Conservation (phyloP, 805 yeast species). For the Ogataea methanolica region DNA sequence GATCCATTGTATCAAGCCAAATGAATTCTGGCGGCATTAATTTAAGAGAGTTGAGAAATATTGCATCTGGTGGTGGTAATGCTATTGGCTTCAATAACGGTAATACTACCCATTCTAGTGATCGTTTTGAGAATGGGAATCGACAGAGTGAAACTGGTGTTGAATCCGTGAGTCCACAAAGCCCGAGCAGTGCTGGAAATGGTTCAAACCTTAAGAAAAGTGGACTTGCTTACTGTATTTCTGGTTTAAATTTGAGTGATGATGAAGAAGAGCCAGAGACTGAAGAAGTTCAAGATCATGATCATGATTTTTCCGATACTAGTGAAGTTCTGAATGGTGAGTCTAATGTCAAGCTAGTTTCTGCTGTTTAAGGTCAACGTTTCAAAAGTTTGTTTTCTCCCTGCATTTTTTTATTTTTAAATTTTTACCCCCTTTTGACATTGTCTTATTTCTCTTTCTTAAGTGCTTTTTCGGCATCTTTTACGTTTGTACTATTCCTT, state of each 20-base stretch:
- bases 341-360: background rate
- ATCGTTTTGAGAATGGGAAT: background rate
- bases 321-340: background rate
- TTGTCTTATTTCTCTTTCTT: too few species aligned
- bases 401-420: too few species aligned
- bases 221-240: conserved; percentile 19
- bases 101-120: conserved; percentile 2
- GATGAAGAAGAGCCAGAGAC: conserved; percentile 8
- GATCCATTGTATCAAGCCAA: conserved; percentile 3
- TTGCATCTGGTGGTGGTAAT: conserved; percentile 15
- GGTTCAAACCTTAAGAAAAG: conserved; percentile 5
- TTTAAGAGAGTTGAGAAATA: conserved; percentile 35
- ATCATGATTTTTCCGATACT: background rate
- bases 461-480: too few species aligned
- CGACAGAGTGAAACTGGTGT: too few species aligned
- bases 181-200: background rate
- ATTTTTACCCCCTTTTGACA: too few species aligned
- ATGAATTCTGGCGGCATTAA: conserved; percentile 25
- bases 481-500: too few species aligned
- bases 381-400: too few species aligned
- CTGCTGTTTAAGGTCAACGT: too few species aligned
- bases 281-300: conserved; percentile 1
- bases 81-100: conserved; percentile 5
- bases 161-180: background rate
- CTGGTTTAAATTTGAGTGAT: conserved; percentile 18